These are phyloP conservation scores for Xylariaceae sp. DNA, from an alignment of 2,329 filamentous ascomycete genomes.

Conservation along the genomic window DNA sequence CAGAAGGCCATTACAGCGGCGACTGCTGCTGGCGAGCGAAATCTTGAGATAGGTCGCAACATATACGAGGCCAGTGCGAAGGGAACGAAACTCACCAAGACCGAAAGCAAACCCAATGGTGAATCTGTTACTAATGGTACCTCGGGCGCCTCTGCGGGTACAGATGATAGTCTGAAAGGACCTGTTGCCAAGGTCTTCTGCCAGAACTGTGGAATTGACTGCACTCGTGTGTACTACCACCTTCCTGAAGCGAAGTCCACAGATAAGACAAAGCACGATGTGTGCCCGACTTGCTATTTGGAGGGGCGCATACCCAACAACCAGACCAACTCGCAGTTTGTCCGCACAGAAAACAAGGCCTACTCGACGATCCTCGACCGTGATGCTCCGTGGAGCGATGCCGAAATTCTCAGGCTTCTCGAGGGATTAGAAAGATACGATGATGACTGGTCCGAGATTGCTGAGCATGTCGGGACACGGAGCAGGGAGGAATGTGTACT, in stretches of 20 bases:
- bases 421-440: conserved; percentile 93
- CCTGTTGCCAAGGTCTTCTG: conserved; percentile 78
- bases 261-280: conserved; percentile 76
- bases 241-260: conserved; percentile 62
- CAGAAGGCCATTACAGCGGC: conserved; percentile 70
- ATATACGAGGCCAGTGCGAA: conserved; percentile 94
- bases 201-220: conserved; percentile 91
- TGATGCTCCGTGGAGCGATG: conserved; percentile 89
- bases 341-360: conserved; percentile 86
- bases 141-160: conserved; percentile 47
- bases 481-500: conserved; percentile 96
- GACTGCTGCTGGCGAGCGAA: conserved; percentile 78
- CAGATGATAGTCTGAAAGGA: conserved; percentile 69
- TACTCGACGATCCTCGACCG: conserved; percentile 81
- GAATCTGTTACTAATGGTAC: conserved; percentile 74
- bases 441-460: conserved; percentile 93
- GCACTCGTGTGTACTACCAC: conserved; percentile 70
- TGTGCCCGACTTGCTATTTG: conserved; percentile 90
- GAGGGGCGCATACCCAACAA: conserved; percentile 83
- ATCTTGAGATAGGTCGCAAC: conserved; percentile 91
- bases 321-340: conserved; percentile 80
- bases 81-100: conserved; percentile 71
- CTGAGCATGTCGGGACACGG: conserved; percentile 88
- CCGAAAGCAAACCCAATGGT: conserved; percentile 76
- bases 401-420: conserved; percentile 85